Evolutionary conservation across 441 rosid genomes (phyloP).

Genomic region (Gossypium schwendimanii): DNA sequence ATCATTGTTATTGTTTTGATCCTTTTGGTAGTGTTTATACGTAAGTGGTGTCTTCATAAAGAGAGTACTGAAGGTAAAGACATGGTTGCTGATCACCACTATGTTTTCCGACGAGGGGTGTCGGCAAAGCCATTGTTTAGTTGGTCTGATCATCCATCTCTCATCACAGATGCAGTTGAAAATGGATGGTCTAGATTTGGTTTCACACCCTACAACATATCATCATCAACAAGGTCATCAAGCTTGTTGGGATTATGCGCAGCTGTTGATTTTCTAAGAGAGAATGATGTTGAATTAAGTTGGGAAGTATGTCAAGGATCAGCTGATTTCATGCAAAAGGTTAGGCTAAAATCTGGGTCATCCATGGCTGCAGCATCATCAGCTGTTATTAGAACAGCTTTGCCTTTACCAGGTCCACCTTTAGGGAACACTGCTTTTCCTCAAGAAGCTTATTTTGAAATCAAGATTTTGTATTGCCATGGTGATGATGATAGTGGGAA

Average conservation of each 20-base stretch:
- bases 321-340: constrained; percentile 66
- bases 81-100: constrained; percentile 16
- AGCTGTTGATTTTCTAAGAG: constrained; percentile 36
- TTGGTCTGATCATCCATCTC: constrained; percentile 55
- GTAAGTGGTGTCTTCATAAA: constrained; percentile 33
- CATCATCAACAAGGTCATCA: constrained; percentile 42
- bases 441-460: constrained; percentile 89
- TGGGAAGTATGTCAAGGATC: constrained; percentile 85
- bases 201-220: constrained; percentile 38
- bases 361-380: constrained; percentile 31
- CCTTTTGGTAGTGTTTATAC: constrained; percentile 27
- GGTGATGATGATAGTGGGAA: constrained; percentile 9
- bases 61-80: constrained; percentile 7
- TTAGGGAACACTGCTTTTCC: constrained; percentile 66
- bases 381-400: constrained; percentile 52
- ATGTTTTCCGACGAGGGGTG: constrained; percentile 36
- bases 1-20: constrained; percentile 22
- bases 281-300: constrained; percentile 44
- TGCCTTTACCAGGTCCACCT: constrained; percentile 90
- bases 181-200: constrained; percentile 90
- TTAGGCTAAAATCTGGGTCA: constrained; percentile 54
- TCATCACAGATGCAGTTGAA: constrained; percentile 67
- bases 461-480: constrained; percentile 41
- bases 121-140: constrained; percentile 43
- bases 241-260: constrained; percentile 53